Percentiles rank a stretch among this genome's conserved stretches.
Evolutionary conservation across 2,329 filamentous ascomycete genomes (phyloP).

Genomic region (Leptographium radiaticola): DNA sequence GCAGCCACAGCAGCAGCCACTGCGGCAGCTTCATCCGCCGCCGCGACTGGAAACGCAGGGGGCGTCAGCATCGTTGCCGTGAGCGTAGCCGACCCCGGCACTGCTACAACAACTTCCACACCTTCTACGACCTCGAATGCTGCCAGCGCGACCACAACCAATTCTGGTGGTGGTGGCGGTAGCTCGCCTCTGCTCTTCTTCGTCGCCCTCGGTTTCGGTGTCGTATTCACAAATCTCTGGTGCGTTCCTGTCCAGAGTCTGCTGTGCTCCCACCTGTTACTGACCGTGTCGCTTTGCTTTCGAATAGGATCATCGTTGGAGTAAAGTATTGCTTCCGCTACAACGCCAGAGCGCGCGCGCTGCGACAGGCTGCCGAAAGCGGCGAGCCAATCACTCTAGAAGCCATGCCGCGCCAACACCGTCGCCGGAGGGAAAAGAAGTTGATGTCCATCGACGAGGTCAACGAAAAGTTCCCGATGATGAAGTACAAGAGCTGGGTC

Average conservation of each 20-base stretch:
- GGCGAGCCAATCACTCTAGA: constrained; percentile 82
- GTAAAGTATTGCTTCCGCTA: constrained; percentile 99
- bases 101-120: not conserved
- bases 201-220: constrained; percentile 71
- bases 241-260: constrained; percentile 35
- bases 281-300: too few relatives aligned
- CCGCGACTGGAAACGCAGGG: not conserved
- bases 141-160: not conserved
- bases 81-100: not conserved
- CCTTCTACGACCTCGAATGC: not conserved
- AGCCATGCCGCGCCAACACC: constrained; percentile 71
- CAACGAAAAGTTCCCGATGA: constrained; percentile 89
- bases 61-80: not conserved
- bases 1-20: constrained; percentile 1
- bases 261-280: not conserved
- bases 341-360: constrained; percentile 79
- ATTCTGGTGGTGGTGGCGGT: not conserved
- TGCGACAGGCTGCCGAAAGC: constrained; percentile 63
- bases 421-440: constrained; percentile 89
- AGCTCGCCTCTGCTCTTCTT: constrained; percentile 29
- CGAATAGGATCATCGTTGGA: constrained; percentile 86
- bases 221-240: constrained; percentile 98
- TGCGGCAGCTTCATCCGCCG: not conserved
- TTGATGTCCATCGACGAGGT: constrained; percentile 99
- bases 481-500: constrained; percentile 95